phyloP scores from a whole-genome alignment of 805 yeast genomes.

The Schwanniomyces pseudopolymorphus region DNA sequence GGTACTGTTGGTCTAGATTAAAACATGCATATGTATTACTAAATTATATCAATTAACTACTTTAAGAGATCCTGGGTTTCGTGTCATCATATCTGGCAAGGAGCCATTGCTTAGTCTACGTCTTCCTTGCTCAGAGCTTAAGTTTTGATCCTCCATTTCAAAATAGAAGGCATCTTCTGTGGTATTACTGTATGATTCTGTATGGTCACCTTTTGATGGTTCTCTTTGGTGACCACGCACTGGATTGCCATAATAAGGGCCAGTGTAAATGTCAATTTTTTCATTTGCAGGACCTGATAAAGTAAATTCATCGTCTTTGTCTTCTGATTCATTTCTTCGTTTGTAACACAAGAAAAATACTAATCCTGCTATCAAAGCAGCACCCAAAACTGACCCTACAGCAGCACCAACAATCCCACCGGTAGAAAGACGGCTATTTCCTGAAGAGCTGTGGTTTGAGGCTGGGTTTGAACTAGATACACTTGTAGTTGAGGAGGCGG shows the following conservation, averaged over 20 bases:
- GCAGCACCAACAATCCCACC: conserved; percentile 46
- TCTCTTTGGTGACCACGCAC: conserved; percentile 8
- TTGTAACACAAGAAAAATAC: conserved; percentile 41
- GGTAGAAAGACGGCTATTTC: conserved; percentile 20
- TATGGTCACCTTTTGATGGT: conserved; percentile 11
- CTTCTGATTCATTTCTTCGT: conserved; percentile 37
- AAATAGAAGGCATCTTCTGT: conserved; percentile 20
- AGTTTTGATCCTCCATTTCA: conserved; percentile 10
- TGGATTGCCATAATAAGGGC: conserved; percentile 22
- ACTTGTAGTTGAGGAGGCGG: background rate
- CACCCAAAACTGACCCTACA: conserved; percentile 42
- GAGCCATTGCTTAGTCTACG: conserved; percentile 56
- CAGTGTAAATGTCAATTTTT: conserved; percentile 15
- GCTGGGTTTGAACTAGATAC: conserved; percentile 3
- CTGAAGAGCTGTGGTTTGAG: conserved; percentile 8
- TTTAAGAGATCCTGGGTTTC: conserved; percentile 48
- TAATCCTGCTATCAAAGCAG: conserved; percentile 32
- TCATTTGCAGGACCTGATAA: conserved; percentile 26
- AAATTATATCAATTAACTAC: conserved; percentile 40
- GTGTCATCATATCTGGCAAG: conserved; percentile 48
- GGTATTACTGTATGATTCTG: conserved; percentile 10
- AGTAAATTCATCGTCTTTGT: conserved; percentile 39
- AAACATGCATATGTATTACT: background rate
- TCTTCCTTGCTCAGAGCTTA: conserved; percentile 38
- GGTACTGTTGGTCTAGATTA: background rate